Conservation (phyloP, 768 basidiomycete species). For the Mycena vitilis region DNA sequence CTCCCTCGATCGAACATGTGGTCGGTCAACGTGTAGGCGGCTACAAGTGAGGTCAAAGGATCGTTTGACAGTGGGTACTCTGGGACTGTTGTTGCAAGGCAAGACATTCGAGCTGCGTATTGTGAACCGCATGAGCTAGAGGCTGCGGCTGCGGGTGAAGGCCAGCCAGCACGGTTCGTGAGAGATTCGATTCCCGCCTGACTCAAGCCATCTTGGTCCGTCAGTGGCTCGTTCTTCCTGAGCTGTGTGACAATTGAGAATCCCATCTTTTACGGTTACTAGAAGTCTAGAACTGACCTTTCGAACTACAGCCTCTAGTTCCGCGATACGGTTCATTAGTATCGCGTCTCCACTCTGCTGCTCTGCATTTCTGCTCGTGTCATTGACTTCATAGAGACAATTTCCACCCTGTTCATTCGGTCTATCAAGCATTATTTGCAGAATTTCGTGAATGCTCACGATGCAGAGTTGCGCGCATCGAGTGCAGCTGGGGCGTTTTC, state of each 20-base stretch:
- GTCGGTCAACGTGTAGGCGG: constrained; percentile 29
- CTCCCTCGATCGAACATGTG: constrained; percentile 27
- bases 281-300: constrained; percentile 3
- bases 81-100: constrained; percentile 2
- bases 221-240: constrained; percentile 22
- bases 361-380: constrained; percentile 17
- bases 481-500: constrained; percentile 26
- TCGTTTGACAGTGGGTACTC: constrained; percentile 6
- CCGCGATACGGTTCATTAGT: constrained; percentile 29
- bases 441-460: constrained; percentile 2
- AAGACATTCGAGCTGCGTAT: not conserved
- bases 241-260: constrained; percentile 4
- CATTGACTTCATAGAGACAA: constrained; percentile 30
- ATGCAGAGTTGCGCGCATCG: constrained; percentile 31
- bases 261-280: too few relatives aligned
- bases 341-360: constrained; percentile 12
- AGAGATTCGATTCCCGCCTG: not conserved
- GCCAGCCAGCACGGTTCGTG: constrained; percentile 1
- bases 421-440: not conserved
- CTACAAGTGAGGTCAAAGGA: constrained; percentile 24
- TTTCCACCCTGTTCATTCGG: constrained; percentile 10
- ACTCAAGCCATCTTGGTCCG: not conserved
- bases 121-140: not conserved
- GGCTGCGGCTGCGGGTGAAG: not conserved
- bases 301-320: constrained; percentile 34